phyloP scores from a whole-genome alignment of 805 yeast genomes.

The Cyberlindnera bimundalis region DNA sequence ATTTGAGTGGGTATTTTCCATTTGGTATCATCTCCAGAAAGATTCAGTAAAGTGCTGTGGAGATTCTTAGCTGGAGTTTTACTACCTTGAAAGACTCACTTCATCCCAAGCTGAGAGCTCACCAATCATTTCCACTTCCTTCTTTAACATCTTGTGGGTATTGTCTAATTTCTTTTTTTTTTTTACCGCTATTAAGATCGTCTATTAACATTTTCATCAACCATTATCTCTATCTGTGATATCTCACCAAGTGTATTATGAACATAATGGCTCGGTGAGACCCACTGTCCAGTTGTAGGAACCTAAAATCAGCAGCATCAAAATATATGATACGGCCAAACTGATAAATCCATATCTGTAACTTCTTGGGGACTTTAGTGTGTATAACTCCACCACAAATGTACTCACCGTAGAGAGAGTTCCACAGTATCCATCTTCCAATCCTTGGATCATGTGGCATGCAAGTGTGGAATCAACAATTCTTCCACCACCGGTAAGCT shows the following conservation, averaged over 20 bases:
- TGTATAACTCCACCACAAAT: slow-evolving; percentile 62
- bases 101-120: slow-evolving; percentile 17
- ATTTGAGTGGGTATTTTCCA: neutral
- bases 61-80: too few relatives aligned
- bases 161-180: neutral
- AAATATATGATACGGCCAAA: slow-evolving; percentile 42
- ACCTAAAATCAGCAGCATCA: slow-evolving; percentile 62
- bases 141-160: slow-evolving; percentile 14
- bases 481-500: slow-evolving; percentile 19
- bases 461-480: slow-evolving; percentile 33
- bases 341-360: slow-evolving; percentile 51
- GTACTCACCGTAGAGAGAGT: slow-evolving; percentile 74
- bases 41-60: too few relatives aligned
- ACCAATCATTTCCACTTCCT: too few relatives aligned
- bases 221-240: too few relatives aligned
- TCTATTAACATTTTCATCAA: neutral
- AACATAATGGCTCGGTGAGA: slow-evolving; percentile 26
- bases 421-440: slow-evolving; percentile 69
- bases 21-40: too few relatives aligned
- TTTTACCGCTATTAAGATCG: neutral
- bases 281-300: slow-evolving; percentile 69
- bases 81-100: slow-evolving; percentile 11
- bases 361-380: slow-evolving; percentile 34
- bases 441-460: slow-evolving; percentile 52
- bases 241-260: neutral